Evolutionary conservation across 1,139 yeast species (phyloP).

Genomic region (Eremothecium coryli): DNA sequence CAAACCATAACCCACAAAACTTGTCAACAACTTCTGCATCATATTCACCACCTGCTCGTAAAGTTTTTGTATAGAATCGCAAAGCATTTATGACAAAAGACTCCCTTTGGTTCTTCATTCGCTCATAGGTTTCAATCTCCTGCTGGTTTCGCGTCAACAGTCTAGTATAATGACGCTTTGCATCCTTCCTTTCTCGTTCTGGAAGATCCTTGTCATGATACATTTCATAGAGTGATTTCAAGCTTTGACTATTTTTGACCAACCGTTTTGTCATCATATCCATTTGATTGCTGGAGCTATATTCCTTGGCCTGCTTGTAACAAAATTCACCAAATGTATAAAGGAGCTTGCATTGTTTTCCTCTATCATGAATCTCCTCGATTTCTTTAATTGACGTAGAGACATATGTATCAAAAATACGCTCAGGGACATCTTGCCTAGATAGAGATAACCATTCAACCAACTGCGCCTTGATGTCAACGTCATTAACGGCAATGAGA

Average conservation of each 20-base stretch:
- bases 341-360: slow-evolving; percentile 38
- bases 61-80: slow-evolving; percentile 49
- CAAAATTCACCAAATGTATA: slow-evolving; percentile 68
- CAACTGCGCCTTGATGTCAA: slow-evolving; percentile 40
- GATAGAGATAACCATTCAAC: slow-evolving; percentile 68
- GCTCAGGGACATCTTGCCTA: slow-evolving; percentile 53
- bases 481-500: slow-evolving; percentile 15
- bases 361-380: slow-evolving; percentile 19
- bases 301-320: slow-evolving; percentile 50
- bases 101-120: slow-evolving; percentile 33
- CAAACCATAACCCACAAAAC: slow-evolving; percentile 82
- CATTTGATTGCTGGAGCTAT: slow-evolving; percentile 39
- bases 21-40: slow-evolving; percentile 60
- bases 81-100: slow-evolving; percentile 49
- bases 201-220: slow-evolving; percentile 35
- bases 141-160: slow-evolving; percentile 40
- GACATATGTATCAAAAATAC: slow-evolving; percentile 50
- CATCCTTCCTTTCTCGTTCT: slow-evolving; percentile 40
- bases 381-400: slow-evolving; percentile 33
- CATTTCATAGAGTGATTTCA: slow-evolving; percentile 40
- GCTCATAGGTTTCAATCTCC: slow-evolving; percentile 42
- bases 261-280: slow-evolving; percentile 36
- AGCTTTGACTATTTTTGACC: slow-evolving; percentile 36
- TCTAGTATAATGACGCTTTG: slow-evolving; percentile 43
- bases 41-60: slow-evolving; percentile 38